These are phyloP conservation scores for Lactarius indigo DNA, from an alignment of 768 basidiomycete species.

Conservation along the genomic window DNA sequence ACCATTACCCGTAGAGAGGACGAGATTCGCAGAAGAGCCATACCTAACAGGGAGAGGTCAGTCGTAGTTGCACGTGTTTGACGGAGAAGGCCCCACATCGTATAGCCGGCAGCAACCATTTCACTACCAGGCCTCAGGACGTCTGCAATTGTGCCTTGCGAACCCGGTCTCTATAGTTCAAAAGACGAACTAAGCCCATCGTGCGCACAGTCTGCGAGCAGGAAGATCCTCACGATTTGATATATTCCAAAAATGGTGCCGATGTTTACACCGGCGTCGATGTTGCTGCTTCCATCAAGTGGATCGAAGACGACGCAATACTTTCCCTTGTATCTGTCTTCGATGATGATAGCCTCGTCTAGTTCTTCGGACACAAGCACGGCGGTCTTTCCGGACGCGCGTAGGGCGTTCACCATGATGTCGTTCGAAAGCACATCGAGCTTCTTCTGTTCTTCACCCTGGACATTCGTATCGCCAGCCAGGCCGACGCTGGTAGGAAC, in stretches of 20 bases:
- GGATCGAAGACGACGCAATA: conserved; percentile 99
- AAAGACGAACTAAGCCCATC: conserved; percentile 8
- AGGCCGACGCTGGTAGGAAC: conserved; percentile 72
- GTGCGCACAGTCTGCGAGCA: neutral
- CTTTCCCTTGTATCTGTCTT: conserved; percentile 71
- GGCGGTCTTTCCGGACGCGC: conserved; percentile 94
- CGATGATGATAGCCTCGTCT: conserved; percentile 89
- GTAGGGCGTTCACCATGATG: conserved; percentile 97
- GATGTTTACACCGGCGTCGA: conserved; percentile 99
- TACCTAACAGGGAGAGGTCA: conserved; percentile 44
- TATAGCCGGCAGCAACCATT: conserved; percentile 98
- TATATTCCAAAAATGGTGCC: conserved; percentile 99
- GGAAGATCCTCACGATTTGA: conserved; percentile 60
- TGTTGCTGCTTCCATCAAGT: conserved; percentile 96
- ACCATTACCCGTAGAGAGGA: conserved; percentile 90
- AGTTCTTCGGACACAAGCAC: conserved; percentile 97
- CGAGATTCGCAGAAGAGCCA: conserved; percentile 95
- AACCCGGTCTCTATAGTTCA: conserved; percentile 58
- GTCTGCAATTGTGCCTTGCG: conserved; percentile 76
- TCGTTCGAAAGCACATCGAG: conserved; percentile 97
- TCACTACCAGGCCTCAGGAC: conserved; percentile 91
- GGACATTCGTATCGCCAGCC: conserved; percentile 94
- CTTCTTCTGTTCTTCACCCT: conserved; percentile 99
- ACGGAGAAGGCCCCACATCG: conserved; percentile 59
- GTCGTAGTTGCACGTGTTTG: conserved; percentile 2